phyloP scores from a whole-genome alignment of 2,329 filamentous ascomycete species.

The Penicillium frequentans region DNA sequence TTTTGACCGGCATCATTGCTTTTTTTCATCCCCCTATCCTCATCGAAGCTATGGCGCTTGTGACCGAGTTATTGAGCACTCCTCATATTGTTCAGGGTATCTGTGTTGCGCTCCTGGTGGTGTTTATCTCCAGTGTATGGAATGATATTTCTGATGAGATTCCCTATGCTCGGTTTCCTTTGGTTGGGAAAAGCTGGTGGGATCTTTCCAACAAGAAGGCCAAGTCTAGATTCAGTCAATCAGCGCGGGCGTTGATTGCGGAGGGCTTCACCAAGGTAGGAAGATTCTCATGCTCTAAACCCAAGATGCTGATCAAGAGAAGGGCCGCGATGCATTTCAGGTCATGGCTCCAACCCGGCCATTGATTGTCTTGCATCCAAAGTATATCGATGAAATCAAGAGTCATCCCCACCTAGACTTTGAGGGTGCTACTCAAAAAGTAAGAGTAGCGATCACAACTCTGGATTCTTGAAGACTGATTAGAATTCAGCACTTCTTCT shows the following conservation, averaged over 20 bases:
- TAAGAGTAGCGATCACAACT: background rate
- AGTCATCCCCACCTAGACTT: conserved; percentile 31
- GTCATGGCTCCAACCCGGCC: conserved; percentile 22
- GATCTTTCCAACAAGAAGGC: conserved; percentile 34
- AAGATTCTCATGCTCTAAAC: background rate
- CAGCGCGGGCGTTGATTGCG: conserved; percentile 23
- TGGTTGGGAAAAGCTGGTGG: conserved; percentile 30
- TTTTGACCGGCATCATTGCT: background rate
- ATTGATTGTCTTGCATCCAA: conserved; percentile 31
- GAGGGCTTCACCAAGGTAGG: conserved; percentile 32
- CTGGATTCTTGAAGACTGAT: conserved; percentile 3
- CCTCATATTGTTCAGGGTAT: conserved; percentile 24
- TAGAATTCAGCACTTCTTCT: conserved; percentile 27
- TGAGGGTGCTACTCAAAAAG: conserved; percentile 24
- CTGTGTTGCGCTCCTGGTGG: conserved; percentile 17
- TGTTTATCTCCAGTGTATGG: conserved; percentile 25
- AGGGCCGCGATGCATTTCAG: conserved; percentile 30
- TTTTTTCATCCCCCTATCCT: background rate
- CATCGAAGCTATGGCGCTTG: conserved; percentile 22
- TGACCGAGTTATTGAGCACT: conserved; percentile 23
- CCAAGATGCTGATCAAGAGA: background rate
- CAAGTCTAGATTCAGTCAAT: conserved; percentile 25
- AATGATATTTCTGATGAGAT: conserved; percentile 27
- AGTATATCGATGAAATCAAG: conserved; percentile 34
- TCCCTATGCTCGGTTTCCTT: conserved; percentile 26